Evolutionary conservation across 148 eudicot species (phyloP), one percentile per base, ranked within the genome.

Genomic region (Rhododendron mucronatum): DNA sequence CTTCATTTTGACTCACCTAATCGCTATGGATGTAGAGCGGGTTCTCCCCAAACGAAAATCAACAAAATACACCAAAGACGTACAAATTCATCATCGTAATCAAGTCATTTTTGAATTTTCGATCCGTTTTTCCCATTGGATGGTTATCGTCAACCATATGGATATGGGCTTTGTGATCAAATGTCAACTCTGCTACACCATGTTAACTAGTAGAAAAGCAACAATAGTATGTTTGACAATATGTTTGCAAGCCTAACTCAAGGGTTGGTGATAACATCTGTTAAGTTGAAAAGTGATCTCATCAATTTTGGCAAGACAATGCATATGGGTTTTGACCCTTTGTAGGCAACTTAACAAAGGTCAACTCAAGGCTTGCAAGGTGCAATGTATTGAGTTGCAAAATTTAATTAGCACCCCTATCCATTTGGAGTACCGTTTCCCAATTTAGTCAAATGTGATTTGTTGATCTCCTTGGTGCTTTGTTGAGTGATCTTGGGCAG

Each of bases 391-490:
- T 4, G 12, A 30, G 14, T n/a, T n/a, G 35, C 57, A 47, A 23
- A 10, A 1, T 37, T 78, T 23, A 41, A 41, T 41, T 37, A 8
- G n/a, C 55, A 74, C 35, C 28, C 59, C 59, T 16, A 55, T 55
- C 59, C 59, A 55, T 15, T 55, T 15, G 59, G 21, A 13, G 10
- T 48, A 51, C 53, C 9, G 45, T 23, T 45, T 28, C 82, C 82
- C 57, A 78, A 23, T 12, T 78, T 45, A n/a, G 21, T 47, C 59
- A 78, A n/a, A n/a, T 47, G 20, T 78, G 57, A 78, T 47, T 78
- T 20, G 55, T 47, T 26, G 57, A 78, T 78, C 57, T 78, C 57
- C 50, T 26, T 78, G 82, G 82, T 78, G 82, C 82, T 48, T 78
- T 78, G 35, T 7, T n/a, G 14, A 5, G 57, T 48, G 26, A 78